Base-by-base conservation (phyloP, 257 asterid species). In the Nicotiana noctiflora region DNA sequence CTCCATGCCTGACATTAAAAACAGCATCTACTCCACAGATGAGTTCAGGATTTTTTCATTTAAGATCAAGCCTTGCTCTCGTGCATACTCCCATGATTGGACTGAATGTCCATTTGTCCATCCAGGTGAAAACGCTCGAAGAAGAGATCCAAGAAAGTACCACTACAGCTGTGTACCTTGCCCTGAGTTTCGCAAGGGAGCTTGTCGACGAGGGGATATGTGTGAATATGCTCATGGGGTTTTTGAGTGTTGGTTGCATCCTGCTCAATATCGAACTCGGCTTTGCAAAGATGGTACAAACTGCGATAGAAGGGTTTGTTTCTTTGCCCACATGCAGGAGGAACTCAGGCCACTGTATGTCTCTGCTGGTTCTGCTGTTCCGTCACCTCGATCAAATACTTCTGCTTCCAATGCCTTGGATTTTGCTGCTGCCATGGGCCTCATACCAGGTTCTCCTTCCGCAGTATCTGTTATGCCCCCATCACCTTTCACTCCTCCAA, bases 331-430 rank as follows among this genome's bases (percentile, higher is more conserved):
- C 75, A 32, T 34, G 53, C 84, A 77, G 68, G 84, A 81, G 55
- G 80, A 81, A 75, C 84, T 81, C 53, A 21, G 80, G 80, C 94
- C 97, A 21, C 84, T 94, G 79, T 94, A 89, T 63, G 87, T 87
- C 76, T 93, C 97, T 1, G 93, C 97, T 3, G 97, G 97, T 23
- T 92, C 97, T 6, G 93, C 91, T 19, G 95, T 91, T 66, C 95
- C 92, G 0, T 92, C 98, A 57, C 96, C 95, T 53, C 93, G 90
- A 17, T 85, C 93, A 5, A 87, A 81, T 59, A 29, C 88, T 56
- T 57, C 91, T 18, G 68, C 86, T 77, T 86, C 88, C 34, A 86
- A 86, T 85, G 86, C 91, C 34, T 86, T 91, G 85, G 95, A 91
- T 83, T 91, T 90, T 60, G 88, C 94, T 34, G 86, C 90, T 19